phyloP scores from a whole-genome alignment of 2,329 filamentous ascomycete genomes.

The Grosmannia huntii region DNA sequence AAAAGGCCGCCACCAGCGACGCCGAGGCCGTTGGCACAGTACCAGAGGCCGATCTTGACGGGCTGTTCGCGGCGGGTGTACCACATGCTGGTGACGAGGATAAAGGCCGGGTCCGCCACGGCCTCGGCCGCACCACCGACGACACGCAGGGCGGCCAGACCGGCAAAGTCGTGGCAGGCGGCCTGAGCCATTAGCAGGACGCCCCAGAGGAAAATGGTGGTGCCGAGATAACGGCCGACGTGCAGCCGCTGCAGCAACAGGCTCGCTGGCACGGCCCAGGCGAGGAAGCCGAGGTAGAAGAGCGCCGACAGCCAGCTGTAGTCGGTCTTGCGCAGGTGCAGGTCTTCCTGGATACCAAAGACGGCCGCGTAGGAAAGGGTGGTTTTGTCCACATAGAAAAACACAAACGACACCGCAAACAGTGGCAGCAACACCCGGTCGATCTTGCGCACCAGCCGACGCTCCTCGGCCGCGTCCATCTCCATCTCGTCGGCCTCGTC shows the following conservation, averaged over 20 bases:
- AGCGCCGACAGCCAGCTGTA: slow-evolving; percentile 29
- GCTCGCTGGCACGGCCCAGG: too few relatives aligned
- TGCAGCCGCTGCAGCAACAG: slow-evolving; percentile 28
- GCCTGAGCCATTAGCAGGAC: slow-evolving; percentile 32
- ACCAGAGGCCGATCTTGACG: slow-evolving; percentile 39
- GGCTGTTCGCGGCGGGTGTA: slow-evolving; percentile 28
- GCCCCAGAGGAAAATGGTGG: slow-evolving; percentile 27
- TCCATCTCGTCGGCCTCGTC: background rate
- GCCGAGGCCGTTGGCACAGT: slow-evolving; percentile 42
- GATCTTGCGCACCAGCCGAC: slow-evolving; percentile 1
- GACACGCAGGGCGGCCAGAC: slow-evolving; percentile 42
- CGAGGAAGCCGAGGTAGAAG: slow-evolving; percentile 36
- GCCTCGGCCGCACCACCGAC: slow-evolving; percentile 44
- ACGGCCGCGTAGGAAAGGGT: slow-evolving; percentile 61
- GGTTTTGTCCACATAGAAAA: slow-evolving; percentile 30
- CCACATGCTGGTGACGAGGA: slow-evolving; percentile 47
- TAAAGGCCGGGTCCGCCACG: slow-evolving; percentile 41
- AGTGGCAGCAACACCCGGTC: slow-evolving; percentile 2
- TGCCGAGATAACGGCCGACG: slow-evolving; percentile 31
- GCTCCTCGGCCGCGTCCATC: background rate
- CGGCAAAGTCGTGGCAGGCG: slow-evolving; percentile 39
- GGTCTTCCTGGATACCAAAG: slow-evolving; percentile 49
- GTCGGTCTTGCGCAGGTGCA: slow-evolving; percentile 46
- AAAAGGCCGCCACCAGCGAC: slow-evolving; percentile 48
- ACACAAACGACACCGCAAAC: background rate